Percentiles rank a stretch among this genome's conserved stretches.
These are phyloP conservation scores for Quercus engelmannii DNA, from an alignment of 306 rosid genomes.

Conservation along the genomic window DNA sequence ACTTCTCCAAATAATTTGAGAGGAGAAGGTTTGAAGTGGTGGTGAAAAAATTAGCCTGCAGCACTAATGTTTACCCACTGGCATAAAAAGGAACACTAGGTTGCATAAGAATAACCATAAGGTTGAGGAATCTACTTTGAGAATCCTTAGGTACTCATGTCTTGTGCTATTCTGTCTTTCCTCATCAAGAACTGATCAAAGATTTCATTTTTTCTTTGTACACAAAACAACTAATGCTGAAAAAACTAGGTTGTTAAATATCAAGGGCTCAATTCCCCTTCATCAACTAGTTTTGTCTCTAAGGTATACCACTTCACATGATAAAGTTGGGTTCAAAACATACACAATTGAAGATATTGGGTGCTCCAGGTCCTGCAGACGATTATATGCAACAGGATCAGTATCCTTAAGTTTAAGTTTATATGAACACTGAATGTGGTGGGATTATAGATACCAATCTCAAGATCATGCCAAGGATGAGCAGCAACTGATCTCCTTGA, in stretches of 20 bases:
- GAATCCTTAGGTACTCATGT: not conserved
- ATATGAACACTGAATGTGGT: not conserved
- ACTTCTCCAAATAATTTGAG: not conserved
- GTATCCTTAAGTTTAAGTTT: not conserved
- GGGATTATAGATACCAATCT: constrained; percentile 58
- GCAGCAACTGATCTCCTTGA: constrained; percentile 95
- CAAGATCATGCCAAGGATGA: constrained; percentile 99
- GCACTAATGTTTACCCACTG: not conserved
- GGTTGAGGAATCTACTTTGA: too few species aligned
- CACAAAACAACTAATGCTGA: not conserved
- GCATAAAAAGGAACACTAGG: not conserved
- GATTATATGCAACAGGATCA: constrained; percentile 24
- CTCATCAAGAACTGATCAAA: not conserved
- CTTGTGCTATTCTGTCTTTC: not conserved
- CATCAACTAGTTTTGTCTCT: not conserved
- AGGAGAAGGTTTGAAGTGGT: not conserved
- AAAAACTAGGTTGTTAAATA: not conserved
- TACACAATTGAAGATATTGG: constrained; percentile 73
- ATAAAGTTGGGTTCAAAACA: constrained; percentile 20
- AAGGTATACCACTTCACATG: not conserved
- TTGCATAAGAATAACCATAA: too few species aligned
- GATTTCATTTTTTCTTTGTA: not conserved
- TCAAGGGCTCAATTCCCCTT: not conserved
- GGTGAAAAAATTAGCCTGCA: not conserved
- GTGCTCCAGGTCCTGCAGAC: constrained; percentile 81